Base-by-base conservation (phyloP, 202 grass and related monocot species). In the Dendrocalamus latiflorus region DNA sequence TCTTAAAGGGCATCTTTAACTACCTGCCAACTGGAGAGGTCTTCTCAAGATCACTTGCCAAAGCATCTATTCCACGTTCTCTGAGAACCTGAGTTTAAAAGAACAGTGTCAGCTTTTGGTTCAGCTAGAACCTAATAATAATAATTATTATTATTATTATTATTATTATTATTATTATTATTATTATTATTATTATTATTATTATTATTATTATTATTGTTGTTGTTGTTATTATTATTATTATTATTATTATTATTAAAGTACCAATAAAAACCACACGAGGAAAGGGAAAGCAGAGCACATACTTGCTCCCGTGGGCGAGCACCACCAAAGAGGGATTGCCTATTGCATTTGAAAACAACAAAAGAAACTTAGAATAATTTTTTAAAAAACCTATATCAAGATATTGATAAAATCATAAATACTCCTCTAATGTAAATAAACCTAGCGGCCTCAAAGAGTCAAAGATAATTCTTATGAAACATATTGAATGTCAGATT, bases 231-330 rank as follows among this genome's bases (percentile, higher is more conserved):
- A n/a, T n/a, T n/a, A n/a, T n/a, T n/a, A n/a, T n/a, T n/a, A n/a
- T n/a, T n/a, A n/a, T n/a, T n/a, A n/a, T n/a, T n/a, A n/a, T n/a
- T n/a, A n/a, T n/a, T n/a, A n/a, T n/a, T n/a, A n/a, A n/a, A n/a
- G n/a, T n/a, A n/a, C n/a, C n/a, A n/a, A n/a, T n/a, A n/a, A 47
- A 43, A 54, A 34, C 10, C 30, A 83, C 15, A 80, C 16, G 67
- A 85, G 48, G 60, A 28, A 49, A 57, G 17, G 55, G 77, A 65
- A 68, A 33, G 13, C 7, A 77, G 34, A 48, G 38, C 66, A 74
- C 75, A 74, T 89, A 99, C 97, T 81, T 96, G 88, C 85, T 99
- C 97, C 9, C 97, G 75, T 43, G 93, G 97, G 0, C 97, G 93
- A 84, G 93, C 97, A 60, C 97, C 91, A 79, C 97, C 93, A 80